These are phyloP conservation scores for Trichoderma simmonsii DNA, from an alignment of 2,329 filamentous ascomycete genomes.

Conservation along the genomic window DNA sequence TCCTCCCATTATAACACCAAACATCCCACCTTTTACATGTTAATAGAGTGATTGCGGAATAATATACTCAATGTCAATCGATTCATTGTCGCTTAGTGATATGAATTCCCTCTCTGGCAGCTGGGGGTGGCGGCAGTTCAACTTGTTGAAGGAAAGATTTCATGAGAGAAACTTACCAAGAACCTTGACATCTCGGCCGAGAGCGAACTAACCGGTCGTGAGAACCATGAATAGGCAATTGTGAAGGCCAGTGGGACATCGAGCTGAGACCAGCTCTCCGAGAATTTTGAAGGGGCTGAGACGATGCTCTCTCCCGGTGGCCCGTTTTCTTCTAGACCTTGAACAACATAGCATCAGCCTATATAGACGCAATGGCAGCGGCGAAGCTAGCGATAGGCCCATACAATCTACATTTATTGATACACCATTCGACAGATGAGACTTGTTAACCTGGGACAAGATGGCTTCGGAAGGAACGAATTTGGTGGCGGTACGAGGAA, in stretches of 20 bases:
- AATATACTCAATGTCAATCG: background rate
- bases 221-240: background rate
- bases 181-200: background rate
- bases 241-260: background rate
- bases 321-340: background rate
- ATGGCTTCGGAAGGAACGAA: background rate
- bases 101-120: background rate
- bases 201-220: background rate
- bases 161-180: background rate
- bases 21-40: background rate
- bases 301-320: background rate
- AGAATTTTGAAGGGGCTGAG: background rate
- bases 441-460: accelerated
- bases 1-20: background rate
- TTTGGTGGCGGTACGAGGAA: no score
- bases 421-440: background rate
- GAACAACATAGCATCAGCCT: background rate
- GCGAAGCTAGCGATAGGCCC: background rate
- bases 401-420: background rate
- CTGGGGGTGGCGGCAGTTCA: background rate
- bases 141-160: background rate
- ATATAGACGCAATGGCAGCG: background rate
- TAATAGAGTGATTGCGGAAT: background rate
- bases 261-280: background rate
- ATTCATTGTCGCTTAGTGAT: background rate